phyloP scores from a whole-genome alignment of 768 basidiomycete species.

The Boletus tomentosulus region DNA sequence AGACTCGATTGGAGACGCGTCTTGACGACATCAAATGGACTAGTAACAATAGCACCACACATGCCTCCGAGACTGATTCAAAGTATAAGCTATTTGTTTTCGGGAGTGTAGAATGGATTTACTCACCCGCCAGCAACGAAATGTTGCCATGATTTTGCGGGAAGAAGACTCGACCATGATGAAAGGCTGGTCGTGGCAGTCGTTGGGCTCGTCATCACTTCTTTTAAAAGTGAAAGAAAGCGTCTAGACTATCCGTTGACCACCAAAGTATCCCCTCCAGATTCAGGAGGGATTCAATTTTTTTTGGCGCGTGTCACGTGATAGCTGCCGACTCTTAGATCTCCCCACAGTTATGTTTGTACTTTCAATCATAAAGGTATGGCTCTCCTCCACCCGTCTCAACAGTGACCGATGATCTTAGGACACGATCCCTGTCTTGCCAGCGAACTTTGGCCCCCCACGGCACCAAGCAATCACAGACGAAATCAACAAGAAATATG shows the following conservation, averaged over 20 bases:
- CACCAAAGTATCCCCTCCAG: not conserved
- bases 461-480: constrained; percentile 75
- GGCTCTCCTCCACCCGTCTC: not conserved
- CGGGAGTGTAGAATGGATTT: not conserved
- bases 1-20: constrained; percentile 92
- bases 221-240: not conserved
- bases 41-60: constrained; percentile 95
- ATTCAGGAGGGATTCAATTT: not conserved
- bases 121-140: constrained; percentile 85
- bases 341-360: constrained; percentile 36
- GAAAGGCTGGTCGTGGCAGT: constrained; percentile 23
- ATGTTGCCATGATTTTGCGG: constrained; percentile 80
- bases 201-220: constrained; percentile 13
- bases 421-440: constrained; percentile 91
- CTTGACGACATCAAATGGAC: constrained; percentile 98
- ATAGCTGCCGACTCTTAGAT: not conserved
- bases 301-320: constrained; percentile 21
- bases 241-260: not conserved
- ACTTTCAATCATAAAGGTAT: constrained; percentile 43
- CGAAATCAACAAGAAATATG: constrained; percentile 93
- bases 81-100: constrained; percentile 2
- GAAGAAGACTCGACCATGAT: constrained; percentile 40
- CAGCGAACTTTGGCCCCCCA: constrained; percentile 77
- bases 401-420: constrained; percentile 26
- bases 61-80: constrained; percentile 84